These are phyloP conservation scores for Fusarium sp. DNA, from an alignment of 2,329 filamentous ascomycete species.

Conservation along the genomic window DNA sequence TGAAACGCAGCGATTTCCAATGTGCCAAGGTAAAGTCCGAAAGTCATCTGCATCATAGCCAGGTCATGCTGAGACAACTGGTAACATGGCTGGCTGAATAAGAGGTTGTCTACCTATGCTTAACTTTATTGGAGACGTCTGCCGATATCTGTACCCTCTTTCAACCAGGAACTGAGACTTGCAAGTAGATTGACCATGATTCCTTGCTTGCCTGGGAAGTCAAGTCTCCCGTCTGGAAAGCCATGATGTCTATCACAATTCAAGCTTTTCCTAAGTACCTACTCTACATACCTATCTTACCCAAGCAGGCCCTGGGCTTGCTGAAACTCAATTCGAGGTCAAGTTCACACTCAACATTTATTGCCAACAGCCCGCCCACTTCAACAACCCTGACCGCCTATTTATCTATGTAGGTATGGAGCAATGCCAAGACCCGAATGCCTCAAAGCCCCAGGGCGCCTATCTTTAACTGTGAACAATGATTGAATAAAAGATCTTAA, in stretches of 20 bases:
- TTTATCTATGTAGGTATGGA: background rate
- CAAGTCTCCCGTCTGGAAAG: background rate
- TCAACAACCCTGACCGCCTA: background rate
- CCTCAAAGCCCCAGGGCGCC: background rate
- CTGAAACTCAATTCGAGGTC: background rate
- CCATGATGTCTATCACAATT: background rate
- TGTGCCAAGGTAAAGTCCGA: background rate
- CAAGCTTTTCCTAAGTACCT: background rate
- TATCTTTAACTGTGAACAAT: background rate
- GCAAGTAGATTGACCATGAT: background rate
- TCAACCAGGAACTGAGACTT: background rate
- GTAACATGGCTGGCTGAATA: background rate
- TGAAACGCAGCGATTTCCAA: background rate
- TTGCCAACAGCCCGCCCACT: background rate
- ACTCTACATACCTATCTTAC: background rate
- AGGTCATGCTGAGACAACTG: background rate
- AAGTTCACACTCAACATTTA: background rate
- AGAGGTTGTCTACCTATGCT: background rate
- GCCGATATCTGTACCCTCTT: background rate
- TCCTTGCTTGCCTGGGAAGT: background rate
- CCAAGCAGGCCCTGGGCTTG: background rate
- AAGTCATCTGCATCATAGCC: background rate
- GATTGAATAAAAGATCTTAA: too few species aligned
- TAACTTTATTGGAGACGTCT: background rate
- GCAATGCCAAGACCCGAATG: background rate